Evolutionary conservation across 257 asterid genomes (phyloP).

Genomic region (Solanum bulbocastanum): DNA sequence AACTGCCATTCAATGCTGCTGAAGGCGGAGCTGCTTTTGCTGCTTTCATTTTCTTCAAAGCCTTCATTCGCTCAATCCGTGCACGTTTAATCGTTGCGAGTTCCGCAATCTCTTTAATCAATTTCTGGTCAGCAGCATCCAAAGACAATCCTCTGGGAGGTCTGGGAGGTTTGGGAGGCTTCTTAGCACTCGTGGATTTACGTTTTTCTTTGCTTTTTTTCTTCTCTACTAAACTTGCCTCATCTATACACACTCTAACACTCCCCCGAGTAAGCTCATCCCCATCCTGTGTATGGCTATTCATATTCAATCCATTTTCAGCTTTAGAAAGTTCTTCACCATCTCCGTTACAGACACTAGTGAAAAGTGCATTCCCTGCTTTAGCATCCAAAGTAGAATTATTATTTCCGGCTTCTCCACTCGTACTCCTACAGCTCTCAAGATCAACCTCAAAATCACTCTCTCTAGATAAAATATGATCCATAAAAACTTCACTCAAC

Average conservation of each 20-base stretch:
- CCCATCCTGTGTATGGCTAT: not conserved
- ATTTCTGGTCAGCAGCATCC: slow-evolving; percentile 85
- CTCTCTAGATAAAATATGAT: slow-evolving; percentile 20
- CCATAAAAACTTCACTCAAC: slow-evolving; percentile 18
- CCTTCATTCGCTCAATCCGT: slow-evolving; percentile 66
- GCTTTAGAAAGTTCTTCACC: slow-evolving; percentile 8
- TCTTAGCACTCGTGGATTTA: slow-evolving; percentile 44
- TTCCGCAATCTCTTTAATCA: slow-evolving; percentile 66
- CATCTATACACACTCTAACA: slow-evolving; percentile 12
- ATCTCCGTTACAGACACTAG: slow-evolving; percentile 5
- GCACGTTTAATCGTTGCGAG: slow-evolving; percentile 68
- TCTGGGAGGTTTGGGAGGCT: slow-evolving; percentile 78
- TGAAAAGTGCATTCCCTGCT: slow-evolving; percentile 1
- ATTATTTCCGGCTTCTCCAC: slow-evolving; percentile 21
- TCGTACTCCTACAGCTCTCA: slow-evolving; percentile 16
- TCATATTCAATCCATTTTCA: slow-evolving; percentile 9
- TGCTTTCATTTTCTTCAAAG: slow-evolving; percentile 56
- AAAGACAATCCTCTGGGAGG: slow-evolving; percentile 69
- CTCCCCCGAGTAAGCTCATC: slow-evolving; percentile 18
- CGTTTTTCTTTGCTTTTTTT: slow-evolving; percentile 42
- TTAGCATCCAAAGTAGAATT: slow-evolving; percentile 6
- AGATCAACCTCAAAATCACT: slow-evolving; percentile 38
- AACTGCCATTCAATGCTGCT: slow-evolving; percentile 42
- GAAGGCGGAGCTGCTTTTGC: slow-evolving; percentile 36
- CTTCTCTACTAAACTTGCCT: slow-evolving; percentile 16